A percentile compares a stretch with the other conserved stretches of the same genome.
Evolutionary conservation across 306 rosid species (phyloP).

Genomic region (Pterocarpus santalinus): DNA sequence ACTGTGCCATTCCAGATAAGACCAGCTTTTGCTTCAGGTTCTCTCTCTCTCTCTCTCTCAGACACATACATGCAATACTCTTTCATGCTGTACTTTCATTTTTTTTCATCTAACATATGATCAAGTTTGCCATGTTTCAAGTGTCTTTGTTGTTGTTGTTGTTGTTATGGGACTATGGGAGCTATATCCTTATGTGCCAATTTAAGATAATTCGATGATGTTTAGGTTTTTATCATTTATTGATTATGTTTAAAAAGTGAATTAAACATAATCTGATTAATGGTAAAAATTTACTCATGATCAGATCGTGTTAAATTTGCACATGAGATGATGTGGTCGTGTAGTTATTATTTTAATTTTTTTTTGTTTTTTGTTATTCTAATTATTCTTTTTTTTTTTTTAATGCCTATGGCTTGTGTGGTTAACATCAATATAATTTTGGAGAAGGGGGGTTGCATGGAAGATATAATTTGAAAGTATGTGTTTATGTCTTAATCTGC

Average conservation of each 20-base stretch:
- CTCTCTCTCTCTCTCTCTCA: conserved; percentile 19
- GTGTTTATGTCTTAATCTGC: conserved; percentile 19
- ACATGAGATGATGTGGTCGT: not conserved
- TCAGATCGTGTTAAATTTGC: not conserved
- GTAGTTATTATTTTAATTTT: too few species aligned
- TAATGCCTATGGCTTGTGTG: not conserved
- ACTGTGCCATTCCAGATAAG: conserved; percentile 35
- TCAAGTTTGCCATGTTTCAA: not conserved
- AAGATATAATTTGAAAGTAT: conserved; percentile 2
- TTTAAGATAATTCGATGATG: not conserved
- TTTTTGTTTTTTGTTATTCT: too few species aligned
- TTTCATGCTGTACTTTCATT: not conserved
- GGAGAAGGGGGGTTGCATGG: not conserved
- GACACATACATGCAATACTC: not conserved
- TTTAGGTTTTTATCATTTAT: not conserved
- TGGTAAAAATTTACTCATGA: not conserved
- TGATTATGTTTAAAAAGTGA: not conserved
- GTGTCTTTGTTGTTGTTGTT: not conserved
- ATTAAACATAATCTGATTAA: not conserved
- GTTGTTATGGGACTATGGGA: not conserved
- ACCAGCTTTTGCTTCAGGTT: conserved; percentile 30
- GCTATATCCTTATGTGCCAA: too few species aligned
- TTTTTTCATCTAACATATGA: not conserved
- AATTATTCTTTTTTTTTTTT: not conserved
- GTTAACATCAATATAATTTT: conserved; percentile 23